Conservation (phyloP, 2,329 filamentous ascomycete species). For the Chrysoporthe deuterocubensis region DNA sequence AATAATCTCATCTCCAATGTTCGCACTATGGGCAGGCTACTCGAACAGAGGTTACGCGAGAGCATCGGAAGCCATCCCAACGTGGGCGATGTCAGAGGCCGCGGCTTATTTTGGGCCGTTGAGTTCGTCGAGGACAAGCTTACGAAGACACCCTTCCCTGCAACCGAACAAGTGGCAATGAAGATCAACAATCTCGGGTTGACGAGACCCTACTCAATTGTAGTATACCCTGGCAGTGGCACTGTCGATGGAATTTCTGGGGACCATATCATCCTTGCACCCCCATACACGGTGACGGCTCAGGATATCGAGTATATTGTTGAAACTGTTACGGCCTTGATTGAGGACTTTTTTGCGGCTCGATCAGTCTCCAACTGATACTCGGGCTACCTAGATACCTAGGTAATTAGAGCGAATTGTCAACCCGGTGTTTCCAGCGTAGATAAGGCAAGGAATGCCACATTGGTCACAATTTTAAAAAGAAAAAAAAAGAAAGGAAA, state of each 20-base stretch:
- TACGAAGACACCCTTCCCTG: conserved; percentile 40
- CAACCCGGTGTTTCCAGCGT: neutral
- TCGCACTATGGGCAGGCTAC: conserved; percentile 36
- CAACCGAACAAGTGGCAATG: conserved; percentile 38
- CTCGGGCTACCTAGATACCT: neutral
- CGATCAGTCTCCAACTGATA: no score
- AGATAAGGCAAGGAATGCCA: neutral
- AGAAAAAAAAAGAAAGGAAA: no score
- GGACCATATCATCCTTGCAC: conserved; percentile 72
- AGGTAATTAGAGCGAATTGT: no score
- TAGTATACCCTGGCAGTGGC: conserved; percentile 66
- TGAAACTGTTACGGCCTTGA: conserved; percentile 51
- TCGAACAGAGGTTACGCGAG: conserved; percentile 37
- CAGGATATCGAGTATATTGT: conserved; percentile 62
- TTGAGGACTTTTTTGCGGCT: conserved; percentile 52
- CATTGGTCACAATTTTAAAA: neutral
- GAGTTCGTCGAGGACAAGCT: conserved; percentile 46
- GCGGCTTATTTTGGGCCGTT: conserved; percentile 50
- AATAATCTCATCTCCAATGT: conserved; percentile 43
- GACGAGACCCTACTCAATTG: conserved; percentile 40
- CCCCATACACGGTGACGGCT: conserved; percentile 66
- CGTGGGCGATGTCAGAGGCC: conserved; percentile 48
- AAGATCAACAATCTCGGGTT: conserved; percentile 40
- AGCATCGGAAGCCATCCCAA: conserved; percentile 41
- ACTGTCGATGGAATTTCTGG: conserved; percentile 63